Evolutionary conservation across 352 stramenopile genomes (phyloP), one percentile per base, ranked within the genome.

Genomic region (Pythium monospermum): DNA sequence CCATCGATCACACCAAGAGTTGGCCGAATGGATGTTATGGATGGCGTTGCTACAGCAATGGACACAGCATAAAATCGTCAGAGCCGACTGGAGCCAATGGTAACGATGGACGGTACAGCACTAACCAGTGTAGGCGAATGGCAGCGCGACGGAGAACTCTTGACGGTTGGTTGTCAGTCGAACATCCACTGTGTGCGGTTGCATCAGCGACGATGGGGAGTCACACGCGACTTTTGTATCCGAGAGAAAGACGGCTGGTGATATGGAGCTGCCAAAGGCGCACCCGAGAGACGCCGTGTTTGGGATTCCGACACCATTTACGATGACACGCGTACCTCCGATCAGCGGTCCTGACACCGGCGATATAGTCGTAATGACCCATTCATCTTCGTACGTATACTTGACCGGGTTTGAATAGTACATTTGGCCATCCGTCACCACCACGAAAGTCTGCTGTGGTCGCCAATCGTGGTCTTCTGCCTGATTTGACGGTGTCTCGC

Each of bases 381-480:
- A 90, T 0, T 21, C 50, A 11, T 39, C 37, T 26, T 85, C 69
- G 41, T 87, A 91, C 1, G 51, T 31, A 26, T 71, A 91, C 15
- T 49, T 39, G 21, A 87, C 27, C 8, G 71, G 73, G 53, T 91
- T 91, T 0, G 79, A 85, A 41, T 63, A 87, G 42, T 79, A 79
- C 1, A 58, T 65, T 26, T 67, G 39, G 2, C 59, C 64, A 37
- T 87, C 70, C 1, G 72, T 87, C 16, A 90, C 57, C 59, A 81
- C 77, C 44, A 83, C n/a, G 43, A 73, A 84, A 0, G 59, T 76
- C 36, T 47, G 38, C 0, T 35, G 57, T 8, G 64, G 62, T 30
- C 49, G 53, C 35, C 59, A 57, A 23, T 62, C 57, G 16, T 37
- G 16, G 25, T 47, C 60, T 13, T 31, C 53, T 11, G 19, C 45